These are phyloP conservation scores for Populus euphratica DNA, from an alignment of 345 rosid genomes.

Conservation along the genomic window DNA sequence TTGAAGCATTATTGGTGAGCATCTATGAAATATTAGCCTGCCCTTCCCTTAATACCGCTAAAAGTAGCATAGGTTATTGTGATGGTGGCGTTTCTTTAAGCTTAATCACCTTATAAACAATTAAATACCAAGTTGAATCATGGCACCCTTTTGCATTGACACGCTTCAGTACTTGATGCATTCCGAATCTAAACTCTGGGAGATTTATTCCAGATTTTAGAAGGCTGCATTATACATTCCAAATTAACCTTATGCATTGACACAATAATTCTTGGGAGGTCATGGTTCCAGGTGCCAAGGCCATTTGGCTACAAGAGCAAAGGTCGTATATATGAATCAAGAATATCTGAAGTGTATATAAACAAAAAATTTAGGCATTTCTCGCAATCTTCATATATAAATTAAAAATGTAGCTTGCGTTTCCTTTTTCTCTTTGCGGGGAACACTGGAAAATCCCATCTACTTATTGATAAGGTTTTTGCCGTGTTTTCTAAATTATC, in stretches of 20 bases:
- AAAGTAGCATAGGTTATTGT: background rate
- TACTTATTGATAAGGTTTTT: background rate
- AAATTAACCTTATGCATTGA: too few species aligned
- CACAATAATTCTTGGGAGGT: background rate
- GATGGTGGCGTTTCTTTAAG: background rate
- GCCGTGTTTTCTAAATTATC: background rate
- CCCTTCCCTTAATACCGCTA: background rate
- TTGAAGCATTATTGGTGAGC: background rate
- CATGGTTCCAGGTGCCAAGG: background rate
- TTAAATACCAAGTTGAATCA: background rate
- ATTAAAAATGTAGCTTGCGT: background rate
- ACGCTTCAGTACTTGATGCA: background rate
- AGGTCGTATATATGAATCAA: background rate
- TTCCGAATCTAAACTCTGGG: too few species aligned
- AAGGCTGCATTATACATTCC: too few species aligned
- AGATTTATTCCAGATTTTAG: background rate
- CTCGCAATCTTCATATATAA: background rate
- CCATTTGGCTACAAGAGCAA: background rate
- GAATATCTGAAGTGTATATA: background rate
- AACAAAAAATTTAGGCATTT: background rate
- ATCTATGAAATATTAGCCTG: background rate
- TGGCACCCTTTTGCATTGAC: background rate
- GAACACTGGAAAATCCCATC: background rate
- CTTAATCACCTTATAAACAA: background rate
- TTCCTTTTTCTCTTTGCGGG: background rate